These are phyloP conservation scores for Wickerhamomyces hampshirensis DNA, from an alignment of 805 yeast genomes.

Conservation along the genomic window DNA sequence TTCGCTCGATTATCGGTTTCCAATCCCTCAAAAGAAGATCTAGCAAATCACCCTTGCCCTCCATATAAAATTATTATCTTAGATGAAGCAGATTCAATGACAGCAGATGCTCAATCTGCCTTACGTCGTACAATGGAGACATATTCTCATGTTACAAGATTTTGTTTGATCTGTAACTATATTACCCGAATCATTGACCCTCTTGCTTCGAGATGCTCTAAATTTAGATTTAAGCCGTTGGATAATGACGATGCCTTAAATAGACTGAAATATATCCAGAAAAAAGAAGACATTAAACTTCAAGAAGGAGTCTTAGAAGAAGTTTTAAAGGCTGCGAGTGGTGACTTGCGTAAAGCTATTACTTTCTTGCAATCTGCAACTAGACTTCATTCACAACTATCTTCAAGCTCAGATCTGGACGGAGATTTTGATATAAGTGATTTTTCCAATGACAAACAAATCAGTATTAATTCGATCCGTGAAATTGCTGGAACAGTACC, in stretches of 20 bases:
- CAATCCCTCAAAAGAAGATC: conserved; percentile 66
- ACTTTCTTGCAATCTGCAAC: conserved; percentile 85
- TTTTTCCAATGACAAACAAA: conserved; percentile 21
- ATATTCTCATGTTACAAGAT: conserved; percentile 84
- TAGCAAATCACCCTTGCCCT: conserved; percentile 84
- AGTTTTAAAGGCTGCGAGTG: conserved; percentile 70
- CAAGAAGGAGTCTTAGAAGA: conserved; percentile 52
- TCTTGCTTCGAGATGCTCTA: conserved; percentile 91
- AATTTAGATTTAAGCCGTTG: conserved; percentile 81
- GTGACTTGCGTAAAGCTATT: conserved; percentile 92
- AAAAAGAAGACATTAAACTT: conserved; percentile 39
- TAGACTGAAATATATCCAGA: conserved; percentile 57
- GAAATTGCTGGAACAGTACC: conserved; percentile 81
- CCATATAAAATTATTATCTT: conserved; percentile 90
- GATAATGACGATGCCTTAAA: conserved; percentile 65
- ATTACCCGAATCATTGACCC: conserved; percentile 97
- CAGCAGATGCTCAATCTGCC: conserved; percentile 94
- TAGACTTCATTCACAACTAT: conserved; percentile 36
- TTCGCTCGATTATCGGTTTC: conserved; percentile 85
- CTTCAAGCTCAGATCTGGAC: conserved; percentile 19
- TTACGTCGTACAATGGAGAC: conserved; percentile 93
- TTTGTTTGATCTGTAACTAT: conserved; percentile 92
- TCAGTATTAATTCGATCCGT: conserved; percentile 45
- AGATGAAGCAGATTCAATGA: conserved; percentile 98
- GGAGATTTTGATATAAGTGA: conserved; percentile 34